A percentile compares a stretch with the other conserved stretches of the same genome.
phyloP scores from a whole-genome alignment of 495 filamentous ascomycete species.

The Hypomontagnella submonticulosa region DNA sequence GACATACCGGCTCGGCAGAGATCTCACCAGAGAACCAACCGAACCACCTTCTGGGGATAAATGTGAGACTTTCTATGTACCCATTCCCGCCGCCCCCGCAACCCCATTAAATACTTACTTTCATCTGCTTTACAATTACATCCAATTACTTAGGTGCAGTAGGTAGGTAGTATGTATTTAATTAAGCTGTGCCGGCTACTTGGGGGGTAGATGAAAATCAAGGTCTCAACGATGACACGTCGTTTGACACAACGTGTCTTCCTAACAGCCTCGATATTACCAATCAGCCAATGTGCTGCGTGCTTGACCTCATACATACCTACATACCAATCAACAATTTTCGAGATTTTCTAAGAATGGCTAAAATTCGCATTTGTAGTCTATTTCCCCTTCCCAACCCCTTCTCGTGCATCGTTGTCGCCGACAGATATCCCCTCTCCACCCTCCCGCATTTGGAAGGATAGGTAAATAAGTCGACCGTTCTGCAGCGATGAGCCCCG shows the following conservation, averaged over 20 bases:
- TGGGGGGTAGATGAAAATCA: constrained; percentile 27
- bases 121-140: constrained; percentile 22
- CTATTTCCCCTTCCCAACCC: constrained; percentile 12
- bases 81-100: constrained; percentile 16
- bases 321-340: constrained; percentile 7
- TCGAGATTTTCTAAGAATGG: constrained; percentile 32
- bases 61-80: constrained; percentile 4
- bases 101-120: constrained; percentile 3
- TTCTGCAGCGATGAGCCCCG: constrained; percentile 35
- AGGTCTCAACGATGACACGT: constrained; percentile 36
- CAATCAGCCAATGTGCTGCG: constrained; percentile 33
- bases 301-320: constrained; percentile 22
- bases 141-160: no score
- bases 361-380: constrained; percentile 11
- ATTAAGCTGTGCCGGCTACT: constrained; percentile 27
- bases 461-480: constrained; percentile 34
- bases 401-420: constrained; percentile 34
- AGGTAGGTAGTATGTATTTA: constrained; percentile 4
- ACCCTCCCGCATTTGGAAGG: constrained; percentile 30
- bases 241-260: constrained; percentile 35
- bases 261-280: constrained; percentile 25
- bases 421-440: constrained; percentile 35
- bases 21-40: constrained; percentile 18
- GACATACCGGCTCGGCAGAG: constrained; percentile 17
- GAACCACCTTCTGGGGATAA: constrained; percentile 2